A percentile compares a stretch with the other conserved stretches of the same genome.
Conservation (phyloP, 331 rosid species). For the Rosa hybrid region DNA sequence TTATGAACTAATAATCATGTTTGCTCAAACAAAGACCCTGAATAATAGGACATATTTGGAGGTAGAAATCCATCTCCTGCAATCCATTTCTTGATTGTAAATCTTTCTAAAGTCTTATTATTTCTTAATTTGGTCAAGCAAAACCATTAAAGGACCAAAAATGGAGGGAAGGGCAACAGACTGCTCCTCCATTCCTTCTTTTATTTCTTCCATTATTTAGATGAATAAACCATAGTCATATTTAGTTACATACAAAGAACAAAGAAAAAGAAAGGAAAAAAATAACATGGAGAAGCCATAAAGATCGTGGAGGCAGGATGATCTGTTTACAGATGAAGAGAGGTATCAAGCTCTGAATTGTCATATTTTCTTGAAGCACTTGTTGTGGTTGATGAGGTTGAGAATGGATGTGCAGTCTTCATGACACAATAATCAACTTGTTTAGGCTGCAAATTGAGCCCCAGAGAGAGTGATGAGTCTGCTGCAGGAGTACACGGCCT, state of each 20-base stretch:
- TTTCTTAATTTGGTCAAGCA: neutral
- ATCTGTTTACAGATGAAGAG: conserved; percentile 80
- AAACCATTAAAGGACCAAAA: neutral
- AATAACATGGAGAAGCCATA: conserved; percentile 13
- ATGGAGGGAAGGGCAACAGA: conserved; percentile 15
- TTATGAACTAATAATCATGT: neutral
- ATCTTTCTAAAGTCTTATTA: neutral
- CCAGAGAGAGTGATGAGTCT: conserved; percentile 58
- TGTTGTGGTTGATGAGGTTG: conserved; percentile 42
- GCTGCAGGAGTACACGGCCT: conserved; percentile 33
- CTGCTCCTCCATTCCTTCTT: conserved; percentile 17
- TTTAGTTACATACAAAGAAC: conserved; percentile 15
- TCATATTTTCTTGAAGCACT: conserved; percentile 52
- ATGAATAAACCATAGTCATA: conserved; percentile 18
- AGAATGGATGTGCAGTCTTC: conserved; percentile 21
- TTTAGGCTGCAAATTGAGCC: conserved; percentile 46
- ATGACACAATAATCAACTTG: conserved; percentile 28
- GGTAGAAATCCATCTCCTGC: neutral
- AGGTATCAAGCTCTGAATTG: conserved; percentile 77
- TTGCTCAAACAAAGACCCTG: neutral
- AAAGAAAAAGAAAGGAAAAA: neutral
- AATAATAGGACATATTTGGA: neutral
- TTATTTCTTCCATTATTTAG: conserved; percentile 13
- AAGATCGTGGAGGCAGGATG: conserved; percentile 2
- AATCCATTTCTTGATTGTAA: neutral